Evolutionary conservation across 352 stramenopile species (phyloP).

Genomic region (Pythium periplocum): DNA sequence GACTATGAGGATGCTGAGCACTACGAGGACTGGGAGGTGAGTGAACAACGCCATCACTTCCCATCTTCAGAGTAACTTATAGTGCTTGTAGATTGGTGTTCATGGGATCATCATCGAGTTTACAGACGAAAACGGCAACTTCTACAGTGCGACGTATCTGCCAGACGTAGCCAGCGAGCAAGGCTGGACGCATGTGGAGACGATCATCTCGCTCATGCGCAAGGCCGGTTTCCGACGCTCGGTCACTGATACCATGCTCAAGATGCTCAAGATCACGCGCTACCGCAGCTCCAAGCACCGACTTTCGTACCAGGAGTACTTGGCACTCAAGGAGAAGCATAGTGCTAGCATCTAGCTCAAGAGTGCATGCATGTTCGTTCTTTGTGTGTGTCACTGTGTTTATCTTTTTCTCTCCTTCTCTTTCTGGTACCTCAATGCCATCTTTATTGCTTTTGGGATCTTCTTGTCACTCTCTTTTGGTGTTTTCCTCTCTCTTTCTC

Average conservation of each 20-base stretch:
- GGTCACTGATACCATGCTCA: slow-evolving; percentile 51
- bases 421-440: too few species aligned
- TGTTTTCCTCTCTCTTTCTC: too few species aligned
- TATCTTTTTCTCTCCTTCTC: too few species aligned
- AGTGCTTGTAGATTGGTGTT: slow-evolving; percentile 36
- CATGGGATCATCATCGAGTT: slow-evolving; percentile 85
- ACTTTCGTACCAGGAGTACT: slow-evolving; percentile 76
- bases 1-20: slow-evolving; percentile 71
- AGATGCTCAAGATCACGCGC: slow-evolving; percentile 63
- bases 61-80: too few species aligned
- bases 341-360: too few species aligned
- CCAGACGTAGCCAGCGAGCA: slow-evolving; percentile 74
- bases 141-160: slow-evolving; percentile 75
- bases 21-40: slow-evolving; percentile 80
- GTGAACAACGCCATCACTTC: background rate
- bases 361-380: too few species aligned
- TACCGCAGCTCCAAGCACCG: slow-evolving; percentile 83
- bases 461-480: too few species aligned
- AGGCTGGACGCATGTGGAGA: slow-evolving; percentile 63
- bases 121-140: slow-evolving; percentile 32
- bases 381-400: too few species aligned
- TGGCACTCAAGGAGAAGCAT: slow-evolving; percentile 40
- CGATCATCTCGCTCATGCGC: slow-evolving; percentile 70
- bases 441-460: too few species aligned
- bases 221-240: slow-evolving; percentile 68